Percentiles rank a stretch among this genome's conserved stretches.
Conservation (phyloP, 2,329 filamentous ascomycete species). For the Escovopsis sp. region DNA sequence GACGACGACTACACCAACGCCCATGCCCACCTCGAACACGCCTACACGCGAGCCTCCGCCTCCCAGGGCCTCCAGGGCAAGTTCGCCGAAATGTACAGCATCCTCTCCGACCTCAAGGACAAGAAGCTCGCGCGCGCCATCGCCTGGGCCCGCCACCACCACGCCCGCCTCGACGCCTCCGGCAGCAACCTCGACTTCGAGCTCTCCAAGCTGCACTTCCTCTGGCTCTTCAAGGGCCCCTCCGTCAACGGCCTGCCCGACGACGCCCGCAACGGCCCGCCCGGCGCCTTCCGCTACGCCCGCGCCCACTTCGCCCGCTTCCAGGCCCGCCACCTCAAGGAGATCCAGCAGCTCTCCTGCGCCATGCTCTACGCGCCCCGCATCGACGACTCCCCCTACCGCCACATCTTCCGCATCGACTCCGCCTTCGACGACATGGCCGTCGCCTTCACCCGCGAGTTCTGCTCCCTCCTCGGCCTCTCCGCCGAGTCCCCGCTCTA, state of each 20-base stretch:
- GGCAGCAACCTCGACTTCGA: slow-evolving; percentile 95
- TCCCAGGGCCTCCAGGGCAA: slow-evolving; percentile 61
- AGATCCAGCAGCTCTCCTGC: slow-evolving; percentile 68
- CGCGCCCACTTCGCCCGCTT: slow-evolving; percentile 60
- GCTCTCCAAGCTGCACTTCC: slow-evolving; percentile 73
- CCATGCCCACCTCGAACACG: slow-evolving; percentile 10
- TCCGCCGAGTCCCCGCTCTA: slow-evolving; percentile 88
- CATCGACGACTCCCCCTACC: slow-evolving; percentile 62
- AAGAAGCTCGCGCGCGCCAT: slow-evolving; percentile 73
- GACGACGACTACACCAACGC: slow-evolving; percentile 11
- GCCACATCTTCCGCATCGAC: slow-evolving; percentile 57
- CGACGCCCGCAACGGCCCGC: slow-evolving; percentile 36
- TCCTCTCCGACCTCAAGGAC: slow-evolving; percentile 61
- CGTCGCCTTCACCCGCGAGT: slow-evolving; percentile 80
- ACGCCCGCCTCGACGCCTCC: slow-evolving; percentile 54
- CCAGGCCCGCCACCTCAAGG: slow-evolving; percentile 54
- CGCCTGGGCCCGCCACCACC: slow-evolving; percentile 64
- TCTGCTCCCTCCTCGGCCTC: slow-evolving; percentile 79
- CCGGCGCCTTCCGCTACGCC: slow-evolving; percentile 62
- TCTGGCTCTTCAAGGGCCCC: slow-evolving; percentile 67
- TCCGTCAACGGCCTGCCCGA: slow-evolving; percentile 38
- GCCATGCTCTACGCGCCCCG: slow-evolving; percentile 70
- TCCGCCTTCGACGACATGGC: slow-evolving; percentile 71
- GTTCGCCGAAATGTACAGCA: slow-evolving; percentile 82
- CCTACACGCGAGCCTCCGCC: slow-evolving; percentile 16